These are phyloP conservation scores for Uncinocarpus reesii DNA, from an alignment of 2,329 filamentous ascomycete genomes.

Conservation along the genomic window DNA sequence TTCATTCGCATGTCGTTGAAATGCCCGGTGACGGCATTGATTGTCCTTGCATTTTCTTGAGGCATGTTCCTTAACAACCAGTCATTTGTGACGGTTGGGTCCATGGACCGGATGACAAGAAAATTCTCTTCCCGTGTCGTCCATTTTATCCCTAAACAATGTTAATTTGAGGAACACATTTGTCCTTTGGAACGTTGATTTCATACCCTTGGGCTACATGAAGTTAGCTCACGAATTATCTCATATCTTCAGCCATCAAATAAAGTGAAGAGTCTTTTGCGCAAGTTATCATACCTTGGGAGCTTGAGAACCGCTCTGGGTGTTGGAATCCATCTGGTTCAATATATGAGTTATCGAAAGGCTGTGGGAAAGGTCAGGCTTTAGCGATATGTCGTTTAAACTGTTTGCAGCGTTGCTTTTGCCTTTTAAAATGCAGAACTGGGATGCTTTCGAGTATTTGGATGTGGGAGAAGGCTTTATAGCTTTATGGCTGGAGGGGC, in stretches of 20 bases:
- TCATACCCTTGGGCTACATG: conserved; percentile 1
- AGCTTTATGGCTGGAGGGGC: too few species aligned
- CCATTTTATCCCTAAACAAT: conserved; percentile 12
- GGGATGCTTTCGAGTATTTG: too few species aligned
- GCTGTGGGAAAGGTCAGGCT: too few species aligned
- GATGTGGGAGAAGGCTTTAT: too few species aligned
- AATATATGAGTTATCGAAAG: too few species aligned
- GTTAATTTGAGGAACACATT: background rate
- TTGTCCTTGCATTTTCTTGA: conserved; percentile 3
- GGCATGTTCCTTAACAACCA: conserved; percentile 17
- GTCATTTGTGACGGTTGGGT: conserved; percentile 5
- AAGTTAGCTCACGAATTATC: background rate
- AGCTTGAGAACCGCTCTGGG: background rate
- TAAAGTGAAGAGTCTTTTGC: background rate
- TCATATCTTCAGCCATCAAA: background rate
- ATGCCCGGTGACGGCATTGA: conserved; percentile 13
- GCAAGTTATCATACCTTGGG: background rate
- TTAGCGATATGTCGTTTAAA: too few species aligned
- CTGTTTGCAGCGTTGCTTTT: too few species aligned
- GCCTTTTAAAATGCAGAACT: too few species aligned
- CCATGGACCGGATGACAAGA: conserved; percentile 16
- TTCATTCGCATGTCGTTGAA: conserved; percentile 14
- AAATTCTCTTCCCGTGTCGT: conserved; percentile 16
- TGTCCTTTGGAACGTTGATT: background rate
- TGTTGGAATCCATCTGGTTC: background rate